Base-by-base conservation (phyloP, 176 grass and related monocot genomes). In the Zoysia japonica region DNA sequence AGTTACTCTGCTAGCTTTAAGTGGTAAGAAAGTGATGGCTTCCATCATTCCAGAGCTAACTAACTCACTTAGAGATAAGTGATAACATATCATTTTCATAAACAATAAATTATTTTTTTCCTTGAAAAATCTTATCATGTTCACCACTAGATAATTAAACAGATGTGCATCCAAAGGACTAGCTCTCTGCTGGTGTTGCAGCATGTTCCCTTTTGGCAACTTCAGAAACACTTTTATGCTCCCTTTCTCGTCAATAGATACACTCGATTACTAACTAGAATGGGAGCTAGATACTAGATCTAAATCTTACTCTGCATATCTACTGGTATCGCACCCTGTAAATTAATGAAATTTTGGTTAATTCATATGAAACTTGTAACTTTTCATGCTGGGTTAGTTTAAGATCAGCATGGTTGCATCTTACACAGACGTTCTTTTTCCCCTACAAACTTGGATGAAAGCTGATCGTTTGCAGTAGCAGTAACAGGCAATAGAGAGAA, bases 11-110 rank as follows among this genome's bases (percentile, higher is more conserved):
- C 35, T 9, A 66, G 48, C 20, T 68, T 84, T 36, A 44, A 46
- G 47, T 65, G 60, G 47, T 55, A 46, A 35, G 39, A 54, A 68
- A 85, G 59, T 19, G 57, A 45, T 14, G 40, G 61, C 14, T 78
- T 71, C 39, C 47, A 79, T 65, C 28, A 28, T 28, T 28, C 28
- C 28, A 28, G 48, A 71, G 50, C 39, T 9, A 70, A 63, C 74
- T 19, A 36, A 71, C 74, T 71, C 12, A 51, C 15, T 52, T 38
- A 17, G 11, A 51, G 41, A 46, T 14, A 75, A 35, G 13, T 44
- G 46, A 50, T 11, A 77, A 39, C 15, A n/a, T 38, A 49, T 0
- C 0, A 4, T 61, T 66, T 78, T 42, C 9, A 41, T 78, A 44
- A 55, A 67, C 42, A 12, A 35, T 0, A 10, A 9, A 51, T 13